Percentiles rank a stretch among this genome's conserved stretches.
Conservation (phyloP, 805 yeast genomes). For the Candida tammaniensis region DNA sequence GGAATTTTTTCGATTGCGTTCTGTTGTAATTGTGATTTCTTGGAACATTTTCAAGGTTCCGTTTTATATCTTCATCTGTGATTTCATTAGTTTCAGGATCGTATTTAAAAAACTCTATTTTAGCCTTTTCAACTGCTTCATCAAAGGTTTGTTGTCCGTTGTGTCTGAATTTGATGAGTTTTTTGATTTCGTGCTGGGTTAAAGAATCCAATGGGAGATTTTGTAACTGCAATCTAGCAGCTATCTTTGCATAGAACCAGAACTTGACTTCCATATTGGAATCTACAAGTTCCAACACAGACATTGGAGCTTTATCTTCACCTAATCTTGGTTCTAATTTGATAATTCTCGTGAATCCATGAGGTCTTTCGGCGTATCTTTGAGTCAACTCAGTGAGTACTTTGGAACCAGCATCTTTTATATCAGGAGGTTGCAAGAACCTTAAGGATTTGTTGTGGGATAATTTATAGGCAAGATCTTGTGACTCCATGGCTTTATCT, state of each 20-base stretch:
- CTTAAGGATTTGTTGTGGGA: conserved; percentile 17
- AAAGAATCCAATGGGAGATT: conserved; percentile 46
- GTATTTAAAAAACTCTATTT: conserved; percentile 32
- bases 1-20: conserved; percentile 32
- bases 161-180: conserved; percentile 44
- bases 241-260: conserved; percentile 77
- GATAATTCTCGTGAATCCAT: conserved; percentile 85
- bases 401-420: conserved; percentile 49
- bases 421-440: conserved; percentile 49
- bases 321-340: conserved; percentile 82
- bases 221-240: conserved; percentile 74
- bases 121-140: conserved; percentile 56
- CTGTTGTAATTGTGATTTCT: conserved; percentile 20
- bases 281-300: conserved; percentile 84
- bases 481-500: conserved; percentile 18
- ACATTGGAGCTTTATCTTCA: conserved; percentile 83
- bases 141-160: conserved; percentile 55
- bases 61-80: conserved; percentile 19
- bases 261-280: conserved; percentile 59
- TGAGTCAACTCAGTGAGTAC: conserved; percentile 61
- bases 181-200: conserved; percentile 56
- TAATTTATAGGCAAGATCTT: conserved; percentile 15
- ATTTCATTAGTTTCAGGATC: conserved; percentile 29
- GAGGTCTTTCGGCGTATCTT: conserved; percentile 60
- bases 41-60: conserved; percentile 34